Evolutionary conservation across 2,329 filamentous ascomycete genomes (phyloP).

Genomic region (Annulohypoxylon truncatum): DNA sequence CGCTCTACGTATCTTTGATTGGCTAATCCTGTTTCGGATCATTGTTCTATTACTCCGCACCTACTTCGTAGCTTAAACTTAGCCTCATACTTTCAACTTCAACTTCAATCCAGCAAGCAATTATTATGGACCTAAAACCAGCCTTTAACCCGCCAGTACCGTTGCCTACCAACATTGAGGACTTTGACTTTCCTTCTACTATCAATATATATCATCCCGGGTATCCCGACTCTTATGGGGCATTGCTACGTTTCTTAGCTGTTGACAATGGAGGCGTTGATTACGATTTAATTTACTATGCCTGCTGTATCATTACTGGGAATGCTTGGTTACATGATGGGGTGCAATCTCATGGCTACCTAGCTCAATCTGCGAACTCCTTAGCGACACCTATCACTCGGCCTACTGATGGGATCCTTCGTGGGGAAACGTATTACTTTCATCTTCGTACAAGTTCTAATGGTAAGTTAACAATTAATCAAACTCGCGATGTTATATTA

Average conservation of each 20-base stretch:
- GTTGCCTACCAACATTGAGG: too few species aligned
- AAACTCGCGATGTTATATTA: background rate
- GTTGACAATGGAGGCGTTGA: conserved; percentile 9
- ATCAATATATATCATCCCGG: background rate
- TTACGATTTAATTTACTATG: conserved; percentile 8
- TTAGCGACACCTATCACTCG: background rate
- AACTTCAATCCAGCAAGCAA: too few species aligned
- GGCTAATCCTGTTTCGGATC: too few species aligned
- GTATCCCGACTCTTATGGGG: background rate
- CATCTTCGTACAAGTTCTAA: background rate
- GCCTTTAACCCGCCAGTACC: too few species aligned
- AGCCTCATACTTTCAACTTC: too few species aligned
- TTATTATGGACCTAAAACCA: too few species aligned
- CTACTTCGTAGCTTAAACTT: too few species aligned
- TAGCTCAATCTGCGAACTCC: background rate
- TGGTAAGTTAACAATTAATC: background rate
- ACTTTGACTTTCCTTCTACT: too few species aligned
- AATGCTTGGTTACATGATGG: background rate
- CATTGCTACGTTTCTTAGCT: background rate
- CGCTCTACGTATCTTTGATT: too few species aligned
- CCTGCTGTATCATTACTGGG: background rate
- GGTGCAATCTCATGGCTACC: background rate
- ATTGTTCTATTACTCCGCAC: too few species aligned
- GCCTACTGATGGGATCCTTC: conserved; percentile 5
- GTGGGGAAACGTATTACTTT: background rate